Conservation (phyloP, 176 grass and related monocot genomes). For the Juncus inflexus region DNA sequence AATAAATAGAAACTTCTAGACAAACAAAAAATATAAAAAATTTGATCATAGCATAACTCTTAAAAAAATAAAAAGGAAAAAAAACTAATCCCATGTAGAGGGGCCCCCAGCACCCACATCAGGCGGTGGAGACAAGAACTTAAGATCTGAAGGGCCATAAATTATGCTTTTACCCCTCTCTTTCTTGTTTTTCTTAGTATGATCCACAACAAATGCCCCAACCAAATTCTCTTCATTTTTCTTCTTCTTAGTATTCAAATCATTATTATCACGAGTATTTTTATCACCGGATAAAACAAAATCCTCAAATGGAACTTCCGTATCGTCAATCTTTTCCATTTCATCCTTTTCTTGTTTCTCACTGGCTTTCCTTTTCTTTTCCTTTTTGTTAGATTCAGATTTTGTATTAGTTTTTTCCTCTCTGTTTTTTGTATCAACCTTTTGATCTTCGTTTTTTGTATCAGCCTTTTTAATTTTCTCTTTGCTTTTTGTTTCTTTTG, state of each 20-base stretch:
- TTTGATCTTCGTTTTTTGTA: slow-evolving; percentile 5
- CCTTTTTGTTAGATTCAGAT: slow-evolving; percentile 23
- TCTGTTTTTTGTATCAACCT: slow-evolving; percentile 30
- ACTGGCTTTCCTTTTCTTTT: slow-evolving; percentile 39
- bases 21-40: not conserved
- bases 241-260: slow-evolving; percentile 30
- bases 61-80: not conserved
- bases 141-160: slow-evolving; percentile 33
- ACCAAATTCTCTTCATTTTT: slow-evolving; percentile 28
- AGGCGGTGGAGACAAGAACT: slow-evolving; percentile 35
- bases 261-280: slow-evolving; percentile 18
- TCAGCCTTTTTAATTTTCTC: slow-evolving; percentile 23
- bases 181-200: slow-evolving; percentile 72
- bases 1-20: not conserved
- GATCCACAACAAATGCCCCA: slow-evolving; percentile 55
- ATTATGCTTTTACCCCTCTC: slow-evolving; percentile 12
- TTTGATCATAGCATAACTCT: too few species aligned
- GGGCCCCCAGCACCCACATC: slow-evolving; percentile 56
- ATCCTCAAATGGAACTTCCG: slow-evolving; percentile 50
- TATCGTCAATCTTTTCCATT: slow-evolving; percentile 51
- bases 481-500: slow-evolving; percentile 26
- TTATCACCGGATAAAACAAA: slow-evolving; percentile 38
- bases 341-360: slow-evolving; percentile 32
- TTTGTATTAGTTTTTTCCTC: slow-evolving; percentile 24
- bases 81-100: slow-evolving; percentile 55